phyloP scores from a whole-genome alignment of 805 yeast species.

The Suhomyces prunicola region DNA sequence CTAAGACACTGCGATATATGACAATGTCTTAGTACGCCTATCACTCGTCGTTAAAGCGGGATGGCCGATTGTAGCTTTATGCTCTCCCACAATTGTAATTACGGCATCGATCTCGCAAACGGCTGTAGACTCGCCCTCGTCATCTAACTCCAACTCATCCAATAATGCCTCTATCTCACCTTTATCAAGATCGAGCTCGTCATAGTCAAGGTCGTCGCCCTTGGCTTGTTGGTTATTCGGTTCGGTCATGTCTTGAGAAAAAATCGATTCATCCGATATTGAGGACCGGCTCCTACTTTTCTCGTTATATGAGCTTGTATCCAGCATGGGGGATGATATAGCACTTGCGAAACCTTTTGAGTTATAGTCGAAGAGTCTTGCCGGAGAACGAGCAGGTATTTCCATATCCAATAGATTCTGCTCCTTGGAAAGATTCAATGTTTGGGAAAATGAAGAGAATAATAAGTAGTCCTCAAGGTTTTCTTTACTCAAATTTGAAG shows the following conservation, averaged over 20 bases:
- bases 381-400: constrained; percentile 1
- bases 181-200: constrained; percentile 5
- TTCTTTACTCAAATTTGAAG: not conserved
- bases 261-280: constrained; percentile 12
- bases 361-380: not conserved
- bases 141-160: constrained; percentile 18
- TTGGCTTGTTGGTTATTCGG: constrained; percentile 6
- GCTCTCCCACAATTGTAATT: constrained; percentile 18
- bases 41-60: not conserved
- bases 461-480: not conserved
- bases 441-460: not conserved
- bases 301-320: constrained; percentile 17
- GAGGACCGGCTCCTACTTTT: constrained; percentile 13
- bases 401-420: not conserved
- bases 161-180: constrained; percentile 16
- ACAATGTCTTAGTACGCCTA: constrained; percentile 9
- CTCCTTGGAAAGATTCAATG: not conserved
- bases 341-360: not conserved
- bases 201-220: not conserved
- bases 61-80: not conserved
- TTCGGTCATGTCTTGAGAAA: constrained; percentile 7
- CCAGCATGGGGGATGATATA: constrained; percentile 14
- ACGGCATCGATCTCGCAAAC: constrained; percentile 23
- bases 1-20: constrained; percentile 4
- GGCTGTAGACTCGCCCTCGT: constrained; percentile 12